These are phyloP conservation scores for Trichoderma arundinaceum DNA, from an alignment of 2,329 filamentous ascomycete genomes.

Conservation along the genomic window DNA sequence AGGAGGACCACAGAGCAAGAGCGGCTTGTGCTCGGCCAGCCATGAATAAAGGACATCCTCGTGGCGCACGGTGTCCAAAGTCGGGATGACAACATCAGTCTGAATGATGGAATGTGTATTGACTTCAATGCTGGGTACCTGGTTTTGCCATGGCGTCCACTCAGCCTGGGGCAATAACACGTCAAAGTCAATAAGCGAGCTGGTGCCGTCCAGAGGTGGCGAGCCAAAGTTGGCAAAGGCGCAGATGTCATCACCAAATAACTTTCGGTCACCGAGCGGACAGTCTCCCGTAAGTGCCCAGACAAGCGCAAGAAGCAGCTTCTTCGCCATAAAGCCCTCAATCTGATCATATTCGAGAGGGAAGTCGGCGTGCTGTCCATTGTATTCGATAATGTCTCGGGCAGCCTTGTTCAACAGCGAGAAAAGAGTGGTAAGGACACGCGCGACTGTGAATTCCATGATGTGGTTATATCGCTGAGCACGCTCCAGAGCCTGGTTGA, in stretches of 20 bases:
- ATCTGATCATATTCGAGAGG: slow-evolving; percentile 88
- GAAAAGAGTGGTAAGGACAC: slow-evolving; percentile 90
- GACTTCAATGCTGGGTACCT: slow-evolving; percentile 93
- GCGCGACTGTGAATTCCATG: slow-evolving; percentile 95
- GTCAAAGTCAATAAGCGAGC: slow-evolving; percentile 94
- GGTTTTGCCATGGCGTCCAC: slow-evolving; percentile 92
- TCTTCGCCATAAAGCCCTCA: slow-evolving; percentile 90
- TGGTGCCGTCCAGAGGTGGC: slow-evolving; percentile 75
- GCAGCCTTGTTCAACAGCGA: slow-evolving; percentile 94
- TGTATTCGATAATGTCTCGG: slow-evolving; percentile 93
- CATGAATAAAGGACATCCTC: slow-evolving; percentile 99
- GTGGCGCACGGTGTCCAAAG: slow-evolving; percentile 93
- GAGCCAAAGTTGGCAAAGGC: slow-evolving; percentile 85
- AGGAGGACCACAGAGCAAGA: slow-evolving; percentile 94
- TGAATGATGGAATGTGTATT: slow-evolving; percentile 98
- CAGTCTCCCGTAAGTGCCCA: slow-evolving; percentile 98
- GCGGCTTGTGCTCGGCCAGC: slow-evolving; percentile 97
- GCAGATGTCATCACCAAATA: slow-evolving; percentile 84
- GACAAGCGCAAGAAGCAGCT: slow-evolving; percentile 86
- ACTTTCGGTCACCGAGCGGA: slow-evolving; percentile 82
- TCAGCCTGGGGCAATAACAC: slow-evolving; percentile 84
- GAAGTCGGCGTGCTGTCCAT: slow-evolving; percentile 92
- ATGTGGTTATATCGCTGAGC: slow-evolving; percentile 88
- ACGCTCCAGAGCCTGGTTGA: slow-evolving; percentile 75
- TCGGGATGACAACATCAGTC: slow-evolving; percentile 98